Conservation (phyloP, 139 green algal species). For the Desmodesmus armatus region DNA sequence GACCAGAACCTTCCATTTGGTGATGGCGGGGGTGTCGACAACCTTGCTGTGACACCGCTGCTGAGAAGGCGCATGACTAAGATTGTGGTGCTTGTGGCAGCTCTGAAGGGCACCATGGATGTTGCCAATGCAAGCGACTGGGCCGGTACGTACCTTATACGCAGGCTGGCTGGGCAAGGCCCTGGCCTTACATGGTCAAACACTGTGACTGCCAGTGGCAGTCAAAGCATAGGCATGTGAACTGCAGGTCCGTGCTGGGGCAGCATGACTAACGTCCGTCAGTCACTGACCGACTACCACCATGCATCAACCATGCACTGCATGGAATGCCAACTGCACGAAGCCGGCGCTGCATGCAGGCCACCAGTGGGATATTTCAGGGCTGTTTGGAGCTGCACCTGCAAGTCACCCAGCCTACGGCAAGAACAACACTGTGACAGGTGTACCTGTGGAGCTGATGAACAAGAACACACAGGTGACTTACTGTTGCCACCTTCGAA, state of each 20-base stretch:
- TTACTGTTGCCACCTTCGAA: too few relatives aligned
- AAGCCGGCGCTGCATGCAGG: too few relatives aligned
- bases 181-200: too few relatives aligned
- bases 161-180: too few relatives aligned
- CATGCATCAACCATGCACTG: too few relatives aligned
- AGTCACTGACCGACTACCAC: too few relatives aligned
- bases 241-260: too few relatives aligned
- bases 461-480: conserved; percentile 44
- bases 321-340: too few relatives aligned
- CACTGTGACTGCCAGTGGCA: too few relatives aligned
- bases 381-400: conserved; percentile 47
- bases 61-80: conserved; percentile 40
- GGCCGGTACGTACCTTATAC: too few relatives aligned
- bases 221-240: too few relatives aligned
- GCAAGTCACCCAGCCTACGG: conserved; percentile 8
- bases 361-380: conserved; percentile 50
- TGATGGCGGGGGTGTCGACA: conserved; percentile 49
- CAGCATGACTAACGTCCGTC: too few relatives aligned
- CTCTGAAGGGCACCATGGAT: background rate
- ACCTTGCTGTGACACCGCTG: conserved; percentile 53
- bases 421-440: conserved; percentile 22
- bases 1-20: conserved; percentile 38
- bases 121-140: background rate
- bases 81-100: conserved; percentile 45
- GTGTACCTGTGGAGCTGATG: conserved; percentile 22